These are phyloP conservation scores for Eimeria maxima DNA, from an alignment of 169 alveolate genomes.

Conservation along the genomic window DNA sequence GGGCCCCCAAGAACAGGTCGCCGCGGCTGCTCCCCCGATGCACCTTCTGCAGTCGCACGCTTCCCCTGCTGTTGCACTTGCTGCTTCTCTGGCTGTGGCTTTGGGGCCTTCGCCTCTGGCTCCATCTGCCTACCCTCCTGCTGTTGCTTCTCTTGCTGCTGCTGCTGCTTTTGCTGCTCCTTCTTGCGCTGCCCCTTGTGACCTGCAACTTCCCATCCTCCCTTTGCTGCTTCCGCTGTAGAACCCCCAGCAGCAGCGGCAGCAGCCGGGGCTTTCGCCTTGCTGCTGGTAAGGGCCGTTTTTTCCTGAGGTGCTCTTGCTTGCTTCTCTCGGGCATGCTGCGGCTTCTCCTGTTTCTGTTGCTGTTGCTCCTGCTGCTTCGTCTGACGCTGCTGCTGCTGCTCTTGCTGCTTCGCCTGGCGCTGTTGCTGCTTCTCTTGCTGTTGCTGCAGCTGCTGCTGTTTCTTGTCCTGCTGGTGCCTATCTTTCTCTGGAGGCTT, in stretches of 20 bases:
- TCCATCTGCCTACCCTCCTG: slow-evolving; percentile 45
- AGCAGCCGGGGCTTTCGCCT: neutral
- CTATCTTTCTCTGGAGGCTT: no score
- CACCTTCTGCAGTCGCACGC: slow-evolving; percentile 42
- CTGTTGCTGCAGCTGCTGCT: neutral
- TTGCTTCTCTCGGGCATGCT: slow-evolving; percentile 13
- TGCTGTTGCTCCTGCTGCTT: slow-evolving; percentile 55
- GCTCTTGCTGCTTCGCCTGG: neutral
- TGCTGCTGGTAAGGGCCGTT: neutral
- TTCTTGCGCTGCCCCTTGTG: slow-evolving; percentile 63
- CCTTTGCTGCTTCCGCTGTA: slow-evolving; percentile 59
- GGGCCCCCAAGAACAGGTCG: slow-evolving; percentile 55
- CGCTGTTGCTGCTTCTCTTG: neutral
- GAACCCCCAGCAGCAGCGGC: slow-evolving; percentile 52
- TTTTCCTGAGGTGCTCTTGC: neutral
- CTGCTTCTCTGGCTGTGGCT: slow-evolving; percentile 23
- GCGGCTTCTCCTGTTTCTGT: slow-evolving; percentile 1
- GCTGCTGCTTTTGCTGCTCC: slow-evolving; percentile 67
- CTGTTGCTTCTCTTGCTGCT: slow-evolving; percentile 17
- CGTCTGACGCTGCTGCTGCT: slow-evolving; percentile 7
- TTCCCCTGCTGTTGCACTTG: slow-evolving; percentile 48
- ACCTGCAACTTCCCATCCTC: slow-evolving; percentile 60
- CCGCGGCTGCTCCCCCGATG: slow-evolving; percentile 67
- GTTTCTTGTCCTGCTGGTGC: neutral
- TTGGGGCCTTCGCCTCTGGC: slow-evolving; percentile 34